Conservation (phyloP, 371 early-diverging fungal genomes). For the Actinomucor elegans region DNA sequence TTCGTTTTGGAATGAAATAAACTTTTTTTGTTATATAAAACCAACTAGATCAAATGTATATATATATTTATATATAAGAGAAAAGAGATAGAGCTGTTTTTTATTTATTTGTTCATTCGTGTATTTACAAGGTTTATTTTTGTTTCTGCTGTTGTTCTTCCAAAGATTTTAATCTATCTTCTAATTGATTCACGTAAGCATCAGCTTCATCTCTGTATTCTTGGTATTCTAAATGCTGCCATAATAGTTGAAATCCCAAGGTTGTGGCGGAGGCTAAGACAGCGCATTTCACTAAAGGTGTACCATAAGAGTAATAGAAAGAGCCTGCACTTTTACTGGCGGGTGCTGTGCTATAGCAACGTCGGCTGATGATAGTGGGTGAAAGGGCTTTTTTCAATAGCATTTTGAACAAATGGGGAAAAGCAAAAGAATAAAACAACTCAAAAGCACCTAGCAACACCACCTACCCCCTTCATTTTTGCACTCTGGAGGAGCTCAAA, state of each 20-base stretch:
- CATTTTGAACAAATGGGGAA: too few species aligned
- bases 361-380: neutral
- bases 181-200: constrained; percentile 27
- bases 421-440: neutral
- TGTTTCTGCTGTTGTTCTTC: constrained; percentile 31
- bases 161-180: constrained; percentile 34
- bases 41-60: too few species aligned
- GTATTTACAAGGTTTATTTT: neutral
- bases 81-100: too few species aligned
- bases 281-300: constrained; percentile 49
- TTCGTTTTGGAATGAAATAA: neutral
- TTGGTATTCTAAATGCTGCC: constrained; percentile 48
- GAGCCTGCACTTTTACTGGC: constrained; percentile 10
- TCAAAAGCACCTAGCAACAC: neutral
- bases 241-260: constrained; percentile 43
- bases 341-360: constrained; percentile 1
- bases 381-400: too few species aligned
- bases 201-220: constrained; percentile 47
- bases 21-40: neutral
- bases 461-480: too few species aligned
- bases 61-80: too few species aligned
- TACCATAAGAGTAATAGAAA: constrained; percentile 46
- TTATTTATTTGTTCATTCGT: neutral
- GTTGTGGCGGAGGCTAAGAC: constrained; percentile 45
- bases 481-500: too few species aligned